Conservation (phyloP, 2,329 filamentous ascomycete genomes). For the Aspergillus flavus region DNA sequence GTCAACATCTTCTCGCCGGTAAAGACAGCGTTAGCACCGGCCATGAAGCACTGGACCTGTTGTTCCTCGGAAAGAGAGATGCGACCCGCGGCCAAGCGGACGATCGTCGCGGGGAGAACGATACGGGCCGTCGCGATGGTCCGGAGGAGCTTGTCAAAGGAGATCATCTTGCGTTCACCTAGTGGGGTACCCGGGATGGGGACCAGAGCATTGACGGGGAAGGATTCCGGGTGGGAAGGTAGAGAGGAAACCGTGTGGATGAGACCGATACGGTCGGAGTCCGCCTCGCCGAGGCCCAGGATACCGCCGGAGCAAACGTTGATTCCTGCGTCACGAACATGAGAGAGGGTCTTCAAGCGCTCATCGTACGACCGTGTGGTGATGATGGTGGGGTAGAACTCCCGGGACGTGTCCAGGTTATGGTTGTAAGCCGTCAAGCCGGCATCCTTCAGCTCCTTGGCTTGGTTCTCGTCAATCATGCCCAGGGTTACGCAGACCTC, state of each 20-base stretch:
- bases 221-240: slow-evolving; percentile 81
- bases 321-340: slow-evolving; percentile 83
- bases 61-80: slow-evolving; percentile 86
- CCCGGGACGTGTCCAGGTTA: slow-evolving; percentile 86
- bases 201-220: slow-evolving; percentile 88
- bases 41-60: slow-evolving; percentile 86
- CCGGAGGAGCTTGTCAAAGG: slow-evolving; percentile 76
- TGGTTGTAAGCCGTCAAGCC: slow-evolving; percentile 93
- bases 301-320: slow-evolving; percentile 91
- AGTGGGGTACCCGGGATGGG: slow-evolving; percentile 89
- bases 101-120: slow-evolving; percentile 82
- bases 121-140: slow-evolving; percentile 83
- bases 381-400: slow-evolving; percentile 86
- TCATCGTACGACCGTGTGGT: slow-evolving; percentile 87
- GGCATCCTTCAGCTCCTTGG: slow-evolving; percentile 77
- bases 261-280: slow-evolving; percentile 78
- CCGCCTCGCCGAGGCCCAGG: slow-evolving; percentile 77
- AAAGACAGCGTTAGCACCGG: slow-evolving; percentile 91
- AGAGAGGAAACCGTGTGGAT: slow-evolving; percentile 81
- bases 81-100: slow-evolving; percentile 81
- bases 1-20: slow-evolving; percentile 96
- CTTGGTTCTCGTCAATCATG: slow-evolving; percentile 84
- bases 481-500: slow-evolving; percentile 91
- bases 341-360: slow-evolving; percentile 73
- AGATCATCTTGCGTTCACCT: slow-evolving; percentile 70